Base-by-base conservation (phyloP, 2,329 filamentous ascomycete species). In the Diaporthe velutina region DNA sequence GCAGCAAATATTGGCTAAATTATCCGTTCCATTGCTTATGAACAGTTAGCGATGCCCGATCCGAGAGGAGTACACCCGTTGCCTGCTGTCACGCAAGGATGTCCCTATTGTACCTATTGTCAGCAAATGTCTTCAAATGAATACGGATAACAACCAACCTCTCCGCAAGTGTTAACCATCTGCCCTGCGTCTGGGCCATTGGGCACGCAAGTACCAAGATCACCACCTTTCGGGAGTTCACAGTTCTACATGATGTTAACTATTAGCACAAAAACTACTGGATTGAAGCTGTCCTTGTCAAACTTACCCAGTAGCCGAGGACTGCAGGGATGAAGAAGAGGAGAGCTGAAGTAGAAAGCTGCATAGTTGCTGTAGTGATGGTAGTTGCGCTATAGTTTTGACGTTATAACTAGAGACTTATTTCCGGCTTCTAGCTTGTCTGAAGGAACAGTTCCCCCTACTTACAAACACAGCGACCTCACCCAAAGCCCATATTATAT, bases 271-370 rank as follows among this genome's bases (percentile, higher is more conserved):
- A n/a, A n/a, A n/a, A n/a, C n/a, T n/a, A n/a, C n/a, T n/a, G n/a
- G 7, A 28, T 8, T 15, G 4, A 42, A 42, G 58, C 10, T 38
- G 5, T 38, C 35, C n/a, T 4, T 8, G 28, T 28, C 10, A 10
- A 28, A 28, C 58, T 61, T 61, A 61, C 58, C 58, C 58, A 61
- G 38, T 61, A 61, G 58, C 58, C 58, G 7, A 61, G 9, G 15
- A 45, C 58, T 28, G 58, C 58, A 28, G 35, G n/a, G 13, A 42
- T 38, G 22, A 61, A 42, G 13, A 61, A 28, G 38, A 61, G n/a
- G 7, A 61, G 58, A 19, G 58, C 38, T 6, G 58, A 61, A 22
- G 38, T 42, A 5, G 58, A 61, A 12, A 61, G n/a, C 38, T 42
- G 42, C 58, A 61, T 61, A 0, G 17, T 61, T 25, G 1, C 57